Base-by-base conservation (phyloP, 345 rosid genomes). In the Eucalyptus camaldulensis region DNA sequence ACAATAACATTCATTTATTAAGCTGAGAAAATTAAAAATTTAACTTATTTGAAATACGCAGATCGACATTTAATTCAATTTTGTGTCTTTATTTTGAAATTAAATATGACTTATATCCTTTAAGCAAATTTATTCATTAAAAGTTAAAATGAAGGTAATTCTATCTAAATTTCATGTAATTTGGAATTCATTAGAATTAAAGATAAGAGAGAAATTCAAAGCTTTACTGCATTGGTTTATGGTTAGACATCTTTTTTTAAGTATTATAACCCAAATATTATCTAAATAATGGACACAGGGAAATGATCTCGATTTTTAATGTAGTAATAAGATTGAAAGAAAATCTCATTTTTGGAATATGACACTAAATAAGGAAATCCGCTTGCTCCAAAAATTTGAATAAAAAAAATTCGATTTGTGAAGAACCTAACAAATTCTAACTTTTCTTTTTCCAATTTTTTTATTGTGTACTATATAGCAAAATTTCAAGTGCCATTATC, bases 391-490 rank as follows among this genome's bases (percentile, higher is more conserved):
- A n/a, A 65, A 65, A 65, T 14, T 29, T 65, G 19, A 13, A 29
- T 27, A n/a, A 14, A 65, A 65, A 29, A 65, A 65, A 5, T 65
- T 13, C 1, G 13, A n/a, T n/a, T n/a, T 65, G 76, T 7, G 37
- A 65, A 65, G 76, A 65, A 29, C 17, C 37, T 62, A 65, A n/a
- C 37, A n/a, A 65, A 65, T 13, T 65, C 10, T 15, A n/a, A 29
- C 21, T 65, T n/a, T 65, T 65, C 3, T n/a, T n/a, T 65, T 65
- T 53, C 58, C 40, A n/a, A 31, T n/a, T 15, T 67, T 67, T 1
- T 67, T 15, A 67, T 2, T n/a, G 8, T 31, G 1, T 33, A 67
- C 33, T 1, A 5, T 15, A 4, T 1, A 7, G 11, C 19, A 2
- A 67, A 67, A n/a, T 67, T 15, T 67, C 11, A 1, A n/a, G 6